A percentile compares a stretch with the other conserved stretches of the same genome.
These are phyloP conservation scores for Penicillium expansum DNA, from an alignment of 2,329 filamentous ascomycete genomes.

Conservation along the genomic window DNA sequence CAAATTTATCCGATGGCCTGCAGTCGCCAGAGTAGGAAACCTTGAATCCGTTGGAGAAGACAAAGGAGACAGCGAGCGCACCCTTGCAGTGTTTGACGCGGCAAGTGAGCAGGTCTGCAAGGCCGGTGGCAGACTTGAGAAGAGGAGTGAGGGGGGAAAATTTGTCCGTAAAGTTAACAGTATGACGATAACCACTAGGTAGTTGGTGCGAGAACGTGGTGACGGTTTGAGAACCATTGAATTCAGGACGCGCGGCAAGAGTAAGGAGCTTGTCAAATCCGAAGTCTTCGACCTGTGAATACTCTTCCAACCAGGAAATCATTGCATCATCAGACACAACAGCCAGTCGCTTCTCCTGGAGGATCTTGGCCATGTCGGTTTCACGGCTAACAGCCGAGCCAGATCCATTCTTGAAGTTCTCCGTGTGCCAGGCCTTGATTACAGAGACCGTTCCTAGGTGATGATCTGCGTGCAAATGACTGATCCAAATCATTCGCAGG, in stretches of 20 bases:
- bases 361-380: constrained; percentile 36
- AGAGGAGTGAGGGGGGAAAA: constrained; percentile 35
- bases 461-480: constrained; percentile 93
- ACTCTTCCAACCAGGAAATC: constrained; percentile 74
- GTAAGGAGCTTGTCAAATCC: constrained; percentile 61
- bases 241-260: constrained; percentile 40
- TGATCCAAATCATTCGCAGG: constrained; percentile 83
- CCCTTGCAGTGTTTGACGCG: constrained; percentile 75
- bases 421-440: constrained; percentile 74
- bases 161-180: constrained; percentile 28
- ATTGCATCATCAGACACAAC: constrained; percentile 71
- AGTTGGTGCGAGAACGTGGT: constrained; percentile 33
- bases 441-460: constrained; percentile 81
- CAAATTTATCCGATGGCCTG: constrained; percentile 70
- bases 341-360: constrained; percentile 51
- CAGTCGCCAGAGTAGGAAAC: constrained; percentile 94
- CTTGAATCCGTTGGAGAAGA: constrained; percentile 76
- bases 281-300: constrained; percentile 72
- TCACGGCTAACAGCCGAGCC: constrained; percentile 42
- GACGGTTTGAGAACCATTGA: constrained; percentile 17
- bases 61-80: constrained; percentile 72
- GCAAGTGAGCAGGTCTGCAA: constrained; percentile 65
- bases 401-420: constrained; percentile 46
- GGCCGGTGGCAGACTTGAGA: constrained; percentile 55
- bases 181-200: constrained; percentile 21